Conservation (phyloP, 805 yeast species). For the Wickerhamiella lipophila region DNA sequence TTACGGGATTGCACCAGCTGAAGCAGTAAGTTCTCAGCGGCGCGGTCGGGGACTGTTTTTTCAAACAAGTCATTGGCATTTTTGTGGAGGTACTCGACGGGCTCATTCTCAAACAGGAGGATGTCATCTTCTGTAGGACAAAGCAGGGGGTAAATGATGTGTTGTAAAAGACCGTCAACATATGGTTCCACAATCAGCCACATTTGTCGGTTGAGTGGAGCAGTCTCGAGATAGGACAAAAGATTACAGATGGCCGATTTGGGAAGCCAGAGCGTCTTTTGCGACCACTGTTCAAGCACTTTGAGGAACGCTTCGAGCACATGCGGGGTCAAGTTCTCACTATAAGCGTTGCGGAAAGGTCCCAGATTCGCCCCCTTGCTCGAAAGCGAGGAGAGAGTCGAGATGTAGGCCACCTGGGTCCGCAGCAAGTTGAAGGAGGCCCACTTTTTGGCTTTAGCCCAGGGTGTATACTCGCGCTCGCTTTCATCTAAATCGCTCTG, state of each 20-base stretch:
- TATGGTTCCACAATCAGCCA: conserved; percentile 61
- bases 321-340: conserved; percentile 55
- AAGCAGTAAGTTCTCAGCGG: conserved; percentile 60
- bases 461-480: conserved; percentile 42
- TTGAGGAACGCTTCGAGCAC: conserved; percentile 50
- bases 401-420: conserved; percentile 56
- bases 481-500: conserved; percentile 42
- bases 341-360: conserved; percentile 46
- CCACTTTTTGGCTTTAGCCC: conserved; percentile 81
- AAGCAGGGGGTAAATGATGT: conserved; percentile 62
- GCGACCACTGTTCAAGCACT: conserved; percentile 65
- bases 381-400: conserved; percentile 18
- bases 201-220: conserved; percentile 44
- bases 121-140: conserved; percentile 56
- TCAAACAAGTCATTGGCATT: conserved; percentile 54
- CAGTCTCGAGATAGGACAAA: conserved; percentile 48
- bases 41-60: conserved; percentile 54
- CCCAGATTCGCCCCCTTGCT: conserved; percentile 36
- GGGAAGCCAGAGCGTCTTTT: conserved; percentile 54
- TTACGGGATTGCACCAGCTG: conserved; percentile 61
- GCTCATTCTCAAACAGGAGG: conserved; percentile 73
- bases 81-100: conserved; percentile 72
- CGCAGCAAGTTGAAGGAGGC: conserved; percentile 65
- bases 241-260: conserved; percentile 51
- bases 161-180: conserved; percentile 49